Percentiles rank a stretch among this genome's conserved stretches.
phyloP scores from a whole-genome alignment of 164 flowering plant species.

The Magnolia changhungtana region DNA sequence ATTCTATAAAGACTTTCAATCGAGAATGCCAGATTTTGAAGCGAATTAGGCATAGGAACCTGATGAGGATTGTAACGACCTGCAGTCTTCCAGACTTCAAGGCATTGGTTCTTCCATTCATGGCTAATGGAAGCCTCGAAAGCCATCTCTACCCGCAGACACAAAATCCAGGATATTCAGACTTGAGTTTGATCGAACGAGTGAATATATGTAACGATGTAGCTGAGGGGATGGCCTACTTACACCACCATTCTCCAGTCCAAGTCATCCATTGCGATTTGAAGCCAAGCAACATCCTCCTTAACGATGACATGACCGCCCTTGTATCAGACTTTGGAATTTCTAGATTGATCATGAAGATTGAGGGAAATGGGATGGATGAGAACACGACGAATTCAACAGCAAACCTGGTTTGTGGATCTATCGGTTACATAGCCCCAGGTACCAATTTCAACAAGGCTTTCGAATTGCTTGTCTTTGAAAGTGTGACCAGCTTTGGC shows the following conservation, averaged over 20 bases:
- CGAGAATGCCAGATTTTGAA: slow-evolving; percentile 33
- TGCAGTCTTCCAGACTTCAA: slow-evolving; percentile 32
- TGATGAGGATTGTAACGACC: slow-evolving; percentile 34
- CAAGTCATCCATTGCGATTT: slow-evolving; percentile 35
- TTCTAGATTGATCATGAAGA: slow-evolving; percentile 27
- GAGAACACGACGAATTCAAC: slow-evolving; percentile 14
- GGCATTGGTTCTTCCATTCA: slow-evolving; percentile 33
- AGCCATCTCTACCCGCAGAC: slow-evolving; percentile 22
- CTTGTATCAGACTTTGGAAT: slow-evolving; percentile 34
- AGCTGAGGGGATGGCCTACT: slow-evolving; percentile 33
- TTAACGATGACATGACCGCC: slow-evolving; percentile 31
- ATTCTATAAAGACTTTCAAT: slow-evolving; percentile 25
- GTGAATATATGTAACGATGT: slow-evolving; percentile 27
- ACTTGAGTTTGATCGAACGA: slow-evolving; percentile 18
- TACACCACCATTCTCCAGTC: slow-evolving; percentile 38
- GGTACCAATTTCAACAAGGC: slow-evolving; percentile 18
- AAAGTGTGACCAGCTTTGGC: no score
- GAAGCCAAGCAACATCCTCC: slow-evolving; percentile 33
- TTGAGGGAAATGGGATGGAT: slow-evolving; percentile 5
- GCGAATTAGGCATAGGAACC: slow-evolving; percentile 26
- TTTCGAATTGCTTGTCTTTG: no score
- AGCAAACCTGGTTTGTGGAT: slow-evolving; percentile 23
- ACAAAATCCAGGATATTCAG: slow-evolving; percentile 3
- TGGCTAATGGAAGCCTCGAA: slow-evolving; percentile 35
- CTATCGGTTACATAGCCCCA: slow-evolving; percentile 33